Percentiles rank a stretch among this genome's conserved stretches.
Conservation (phyloP, 2,329 filamentous ascomycete genomes). For the Pseudogymnoascus sp. region DNA sequence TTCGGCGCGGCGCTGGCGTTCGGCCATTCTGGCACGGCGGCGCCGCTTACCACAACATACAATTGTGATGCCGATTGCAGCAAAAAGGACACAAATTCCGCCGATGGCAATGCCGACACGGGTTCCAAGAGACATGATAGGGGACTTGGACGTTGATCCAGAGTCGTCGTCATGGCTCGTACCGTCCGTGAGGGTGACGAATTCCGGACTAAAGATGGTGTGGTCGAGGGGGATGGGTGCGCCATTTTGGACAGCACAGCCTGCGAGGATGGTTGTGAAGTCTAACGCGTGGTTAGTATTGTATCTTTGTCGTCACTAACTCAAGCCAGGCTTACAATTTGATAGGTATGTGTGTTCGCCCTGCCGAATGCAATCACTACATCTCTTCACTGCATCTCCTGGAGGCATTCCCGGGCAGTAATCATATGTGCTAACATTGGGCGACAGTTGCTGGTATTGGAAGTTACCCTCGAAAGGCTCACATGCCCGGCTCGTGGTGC, state of each 20-base stretch:
- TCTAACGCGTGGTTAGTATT: not conserved
- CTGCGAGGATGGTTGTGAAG: not conserved
- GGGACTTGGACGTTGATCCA: slow-evolving; percentile 17
- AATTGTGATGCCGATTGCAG: slow-evolving; percentile 43
- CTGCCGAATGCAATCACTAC: slow-evolving; percentile 34
- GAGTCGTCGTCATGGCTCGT: not conserved
- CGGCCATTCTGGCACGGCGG: slow-evolving; percentile 43
- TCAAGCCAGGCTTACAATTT: not conserved
- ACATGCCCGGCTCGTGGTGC: slow-evolving; percentile 43
- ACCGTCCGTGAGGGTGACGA: not conserved
- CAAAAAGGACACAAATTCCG: slow-evolving; percentile 41
- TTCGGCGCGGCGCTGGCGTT: slow-evolving; percentile 21
- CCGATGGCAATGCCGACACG: slow-evolving; percentile 53
- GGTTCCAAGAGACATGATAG: slow-evolving; percentile 44
- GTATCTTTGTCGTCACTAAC: not conserved
- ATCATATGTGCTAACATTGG: slow-evolving; percentile 39
- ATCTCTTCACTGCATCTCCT: not conserved
- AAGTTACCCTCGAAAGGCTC: slow-evolving; percentile 40
- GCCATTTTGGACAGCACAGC: not conserved
- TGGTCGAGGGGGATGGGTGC: not conserved
- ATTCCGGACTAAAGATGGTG: not conserved
- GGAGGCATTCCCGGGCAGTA: slow-evolving; percentile 45
- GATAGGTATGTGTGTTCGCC: slow-evolving; percentile 25
- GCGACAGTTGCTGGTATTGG: slow-evolving; percentile 42
- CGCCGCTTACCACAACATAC: slow-evolving; percentile 50